Base-by-base conservation (phyloP, 768 basidiomycete species). In the Aureoboletus auriporus region DNA sequence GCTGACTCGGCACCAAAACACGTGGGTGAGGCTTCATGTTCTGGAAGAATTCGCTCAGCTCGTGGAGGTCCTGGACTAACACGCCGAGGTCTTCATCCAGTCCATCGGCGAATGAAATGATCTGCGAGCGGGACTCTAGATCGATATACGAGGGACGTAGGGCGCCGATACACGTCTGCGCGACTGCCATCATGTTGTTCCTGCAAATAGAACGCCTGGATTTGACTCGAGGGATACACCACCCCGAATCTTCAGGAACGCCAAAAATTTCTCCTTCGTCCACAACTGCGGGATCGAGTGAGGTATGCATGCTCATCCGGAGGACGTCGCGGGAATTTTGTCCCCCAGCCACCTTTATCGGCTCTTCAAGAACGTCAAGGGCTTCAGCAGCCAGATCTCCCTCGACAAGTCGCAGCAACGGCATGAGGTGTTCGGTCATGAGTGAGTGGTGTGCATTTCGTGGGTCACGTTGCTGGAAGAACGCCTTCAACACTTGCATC, bases 291-390 rank as follows among this genome's bases (percentile, higher is more conserved):
- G 70, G 62, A 30, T 68, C 65, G 13, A 75, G 65, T 27, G 75
- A 77, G 20, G 76, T 63, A 54, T 87, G 84, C 80, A 93, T 84
- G 66, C 92, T 93, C 89, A 94, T 92, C 6, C 90, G 81, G 20
- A 94, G 74, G n/a, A 93, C 88, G 55, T 91, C 86, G 50, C 86
- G 86, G 1, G 90, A 89, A 0, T 84, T 77, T 40, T 81, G 83
- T 20, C 88, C 86, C 37, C 83, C 81, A 1, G 82, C 81, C 69
- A 93, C 85, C 16, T 77, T 79, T 67, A 89, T 82, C 0, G 93
- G 93, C 57, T 93, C 88, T 58, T 96, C 93, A 6, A 97, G 76
- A n/a, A 97, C 91, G 41, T 94, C 93, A 40, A 97, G 75, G 1
- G 93, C 93, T 52, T 89, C 82, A 8, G 84, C 68, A 9, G 93